Conservation (phyloP, 2,329 filamentous ascomycete species). For the Metarhizium anisopliae region DNA sequence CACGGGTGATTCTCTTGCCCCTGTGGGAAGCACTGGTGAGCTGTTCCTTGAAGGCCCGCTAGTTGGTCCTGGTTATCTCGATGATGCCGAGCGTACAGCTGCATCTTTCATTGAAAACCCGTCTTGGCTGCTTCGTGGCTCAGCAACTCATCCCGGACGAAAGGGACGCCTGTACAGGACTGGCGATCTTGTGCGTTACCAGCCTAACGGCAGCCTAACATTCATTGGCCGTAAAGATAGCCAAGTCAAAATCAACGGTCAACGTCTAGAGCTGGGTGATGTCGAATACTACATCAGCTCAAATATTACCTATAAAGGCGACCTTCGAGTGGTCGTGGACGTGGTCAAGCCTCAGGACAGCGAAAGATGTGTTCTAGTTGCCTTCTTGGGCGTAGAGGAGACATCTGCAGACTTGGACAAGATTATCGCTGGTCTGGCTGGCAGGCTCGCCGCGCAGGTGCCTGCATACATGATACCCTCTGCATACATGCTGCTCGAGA, state of each 20-base stretch:
- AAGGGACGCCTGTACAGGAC: conserved; percentile 14
- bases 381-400: background rate
- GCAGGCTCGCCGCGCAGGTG: background rate
- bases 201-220: conserved; percentile 4
- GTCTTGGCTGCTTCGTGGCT: conserved; percentile 9
- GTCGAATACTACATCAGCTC: conserved; percentile 7
- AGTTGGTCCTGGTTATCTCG: conserved; percentile 39
- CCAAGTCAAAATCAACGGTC: conserved; percentile 13
- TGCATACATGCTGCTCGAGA: conserved; percentile 6
- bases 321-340: background rate
- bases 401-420: background rate
- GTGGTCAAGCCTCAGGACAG: background rate
- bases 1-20: conserved; percentile 7
- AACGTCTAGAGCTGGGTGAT: conserved; percentile 13
- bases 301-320: background rate
- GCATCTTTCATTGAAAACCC: conserved; percentile 12
- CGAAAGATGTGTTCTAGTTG: background rate
- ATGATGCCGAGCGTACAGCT: conserved; percentile 21
- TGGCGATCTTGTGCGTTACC: conserved; percentile 7
- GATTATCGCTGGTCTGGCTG: background rate
- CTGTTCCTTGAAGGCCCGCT: conserved; percentile 20
- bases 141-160: conserved; percentile 11
- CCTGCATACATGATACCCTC: conserved; percentile 10
- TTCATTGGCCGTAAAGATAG: conserved; percentile 12
- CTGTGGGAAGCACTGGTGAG: conserved; percentile 13